These are phyloP conservation scores for Clonostachys chloroleuca DNA, from an alignment of 2,329 filamentous ascomycete species.

Conservation along the genomic window DNA sequence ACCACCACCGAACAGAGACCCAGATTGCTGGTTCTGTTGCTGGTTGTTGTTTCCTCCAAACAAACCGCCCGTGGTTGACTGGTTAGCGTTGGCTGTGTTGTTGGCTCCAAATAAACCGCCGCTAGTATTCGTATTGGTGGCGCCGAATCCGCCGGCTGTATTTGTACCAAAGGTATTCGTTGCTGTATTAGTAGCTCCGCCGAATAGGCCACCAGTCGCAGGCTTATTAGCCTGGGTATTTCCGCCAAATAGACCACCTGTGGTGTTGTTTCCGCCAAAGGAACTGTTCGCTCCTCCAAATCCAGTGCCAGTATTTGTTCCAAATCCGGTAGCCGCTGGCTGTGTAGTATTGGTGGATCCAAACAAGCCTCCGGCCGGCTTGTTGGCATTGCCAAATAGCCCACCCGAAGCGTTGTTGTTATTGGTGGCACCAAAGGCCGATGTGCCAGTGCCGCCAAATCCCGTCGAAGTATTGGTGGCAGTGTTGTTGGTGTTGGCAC, in stretches of 20 bases:
- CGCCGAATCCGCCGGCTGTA: constrained; percentile 30
- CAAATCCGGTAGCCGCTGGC: constrained; percentile 28
- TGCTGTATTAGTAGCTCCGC: constrained; percentile 20
- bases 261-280: constrained; percentile 1
- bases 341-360: constrained; percentile 28
- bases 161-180: constrained; percentile 11
- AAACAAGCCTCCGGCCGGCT: constrained; percentile 34
- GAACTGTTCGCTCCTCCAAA: constrained; percentile 18
- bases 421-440: constrained; percentile 10
- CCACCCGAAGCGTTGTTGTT: constrained; percentile 21
- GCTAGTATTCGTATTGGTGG: constrained; percentile 21
- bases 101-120: constrained; percentile 42
- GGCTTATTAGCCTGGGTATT: constrained; percentile 5
- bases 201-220: constrained; percentile 37
- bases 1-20: constrained; percentile 45
- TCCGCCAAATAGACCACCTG: constrained; percentile 1
- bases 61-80: constrained; percentile 34
- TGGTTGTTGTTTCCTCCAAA: constrained; percentile 39
- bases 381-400: constrained; percentile 30
- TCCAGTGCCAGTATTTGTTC: constrained; percentile 6
- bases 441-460: constrained; percentile 25
- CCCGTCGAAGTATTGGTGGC: constrained; percentile 17
- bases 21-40: constrained; percentile 17
- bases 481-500: constrained; percentile 19
- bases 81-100: constrained; percentile 12